phyloP scores from a whole-genome alignment of 306 rosid species.

The Prunus campanulata region DNA sequence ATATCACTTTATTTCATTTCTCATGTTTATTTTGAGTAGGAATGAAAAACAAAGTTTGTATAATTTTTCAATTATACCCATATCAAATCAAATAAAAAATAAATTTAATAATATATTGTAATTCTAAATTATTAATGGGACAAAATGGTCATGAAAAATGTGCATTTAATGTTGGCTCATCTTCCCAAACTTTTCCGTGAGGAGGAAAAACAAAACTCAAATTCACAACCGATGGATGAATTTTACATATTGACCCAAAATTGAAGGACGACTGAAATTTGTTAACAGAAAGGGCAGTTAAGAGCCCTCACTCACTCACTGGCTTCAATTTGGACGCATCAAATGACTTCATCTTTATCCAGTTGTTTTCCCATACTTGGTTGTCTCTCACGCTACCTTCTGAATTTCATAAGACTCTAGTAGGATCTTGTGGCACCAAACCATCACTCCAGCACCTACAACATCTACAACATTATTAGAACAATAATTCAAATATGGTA shows the following conservation, averaged over 20 bases:
- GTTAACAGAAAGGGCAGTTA: not conserved
- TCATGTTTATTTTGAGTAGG: accelerated
- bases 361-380: not conserved
- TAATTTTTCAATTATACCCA: too few species aligned
- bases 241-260: not conserved
- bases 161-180: too few species aligned
- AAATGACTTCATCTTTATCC: not conserved
- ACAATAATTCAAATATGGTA: not conserved
- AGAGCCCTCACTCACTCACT: not conserved
- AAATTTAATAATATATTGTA: too few species aligned
- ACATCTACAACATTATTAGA: too few species aligned
- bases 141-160: too few species aligned
- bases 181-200: too few species aligned
- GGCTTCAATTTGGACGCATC: not conserved
- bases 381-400: not conserved
- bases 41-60: too few species aligned
- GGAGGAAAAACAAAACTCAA: accelerated
- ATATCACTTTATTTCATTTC: too few species aligned
- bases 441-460: not conserved
- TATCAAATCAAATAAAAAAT: too few species aligned
- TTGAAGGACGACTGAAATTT: not conserved
- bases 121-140: too few species aligned
- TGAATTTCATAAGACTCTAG: not conserved
- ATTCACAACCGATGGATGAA: too few species aligned
- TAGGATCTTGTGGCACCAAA: not conserved